Percentiles rank a stretch among this genome's conserved stretches.
phyloP scores from a whole-genome alignment of 495 filamentous ascomycete genomes.

The Cenococcum geophilum region DNA sequence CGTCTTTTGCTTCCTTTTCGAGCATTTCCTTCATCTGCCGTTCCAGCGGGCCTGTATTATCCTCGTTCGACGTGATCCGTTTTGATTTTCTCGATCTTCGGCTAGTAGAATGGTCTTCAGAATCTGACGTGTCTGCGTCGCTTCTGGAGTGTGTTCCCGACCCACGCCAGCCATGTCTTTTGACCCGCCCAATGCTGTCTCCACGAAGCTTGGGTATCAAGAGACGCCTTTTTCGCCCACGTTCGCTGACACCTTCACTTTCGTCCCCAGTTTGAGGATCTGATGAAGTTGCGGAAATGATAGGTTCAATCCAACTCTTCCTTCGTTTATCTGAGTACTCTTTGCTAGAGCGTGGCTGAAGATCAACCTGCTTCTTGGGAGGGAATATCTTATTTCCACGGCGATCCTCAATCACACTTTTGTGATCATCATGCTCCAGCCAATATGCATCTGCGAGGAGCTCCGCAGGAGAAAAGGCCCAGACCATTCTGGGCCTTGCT shows the following conservation, averaged over 20 bases:
- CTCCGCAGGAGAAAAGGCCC: conserved; percentile 70
- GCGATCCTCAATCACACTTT: conserved; percentile 65
- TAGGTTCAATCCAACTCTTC: conserved; percentile 25
- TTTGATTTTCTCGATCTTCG: conserved; percentile 2
- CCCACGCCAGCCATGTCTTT: conserved; percentile 19
- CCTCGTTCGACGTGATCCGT: conserved; percentile 12
- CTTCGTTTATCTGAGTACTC: conserved; percentile 37
- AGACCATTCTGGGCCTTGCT: conserved; percentile 62
- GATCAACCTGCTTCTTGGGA: conserved; percentile 15
- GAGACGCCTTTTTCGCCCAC: conserved; percentile 26
- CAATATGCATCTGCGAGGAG: conserved; percentile 80
- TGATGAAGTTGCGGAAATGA: conserved; percentile 15
- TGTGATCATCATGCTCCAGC: conserved; percentile 72
- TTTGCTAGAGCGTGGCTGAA: conserved; percentile 24
- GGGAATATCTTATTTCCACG: conserved; percentile 66
- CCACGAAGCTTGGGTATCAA: conserved; percentile 21
- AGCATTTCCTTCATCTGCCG: conserved; percentile 65
- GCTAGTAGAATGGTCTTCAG: conserved; percentile 20
- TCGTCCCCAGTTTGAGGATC: conserved; percentile 25
- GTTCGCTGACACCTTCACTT: conserved; percentile 25
- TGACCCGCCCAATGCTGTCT: conserved; percentile 18
- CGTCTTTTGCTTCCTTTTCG: conserved; percentile 29
- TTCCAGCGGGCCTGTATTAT: conserved; percentile 52
- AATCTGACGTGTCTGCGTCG: conserved; percentile 18
- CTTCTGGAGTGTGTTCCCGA: conserved; percentile 10